phyloP scores from a whole-genome alignment of 495 filamentous ascomycete species.

The Podospora australis region DNA sequence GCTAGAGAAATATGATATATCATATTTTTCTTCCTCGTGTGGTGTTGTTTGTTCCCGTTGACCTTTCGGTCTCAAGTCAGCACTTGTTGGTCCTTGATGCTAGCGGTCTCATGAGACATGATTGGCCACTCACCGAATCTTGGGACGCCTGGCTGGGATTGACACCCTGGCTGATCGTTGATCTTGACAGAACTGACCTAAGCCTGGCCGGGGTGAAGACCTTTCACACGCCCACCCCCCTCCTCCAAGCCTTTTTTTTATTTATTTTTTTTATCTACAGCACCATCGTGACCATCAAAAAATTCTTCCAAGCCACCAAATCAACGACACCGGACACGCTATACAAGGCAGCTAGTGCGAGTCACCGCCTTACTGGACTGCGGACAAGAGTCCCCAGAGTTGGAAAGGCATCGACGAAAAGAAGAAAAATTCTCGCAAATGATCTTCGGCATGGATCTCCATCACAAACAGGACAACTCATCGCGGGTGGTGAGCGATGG shows the following conservation, averaged over 20 bases:
- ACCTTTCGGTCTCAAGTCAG: background rate
- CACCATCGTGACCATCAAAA: background rate
- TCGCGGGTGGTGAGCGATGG: background rate
- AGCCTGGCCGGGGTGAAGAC: background rate
- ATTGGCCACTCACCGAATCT: conserved; percentile 4
- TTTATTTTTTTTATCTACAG: background rate
- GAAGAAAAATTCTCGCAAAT: too few species aligned
- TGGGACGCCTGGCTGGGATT: too few species aligned
- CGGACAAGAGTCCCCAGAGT: too few species aligned
- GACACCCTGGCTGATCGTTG: too few species aligned
- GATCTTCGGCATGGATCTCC: too few species aligned
- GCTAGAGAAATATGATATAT: too few species aligned
- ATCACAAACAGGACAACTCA: background rate
- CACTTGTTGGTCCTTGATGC: conserved; percentile 1
- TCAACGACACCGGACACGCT: too few species aligned
- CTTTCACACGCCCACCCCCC: too few species aligned
- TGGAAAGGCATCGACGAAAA: too few species aligned
- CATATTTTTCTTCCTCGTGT: background rate
- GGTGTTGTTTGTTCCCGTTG: background rate
- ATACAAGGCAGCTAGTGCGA: too few species aligned
- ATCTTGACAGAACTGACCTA: background rate
- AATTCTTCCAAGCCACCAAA: background rate
- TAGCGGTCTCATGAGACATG: background rate
- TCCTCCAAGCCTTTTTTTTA: too few species aligned
- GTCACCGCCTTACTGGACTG: too few species aligned